Evolutionary conservation across 495 filamentous ascomycete species (phyloP).

Genomic region (Thozetella sp.): DNA sequence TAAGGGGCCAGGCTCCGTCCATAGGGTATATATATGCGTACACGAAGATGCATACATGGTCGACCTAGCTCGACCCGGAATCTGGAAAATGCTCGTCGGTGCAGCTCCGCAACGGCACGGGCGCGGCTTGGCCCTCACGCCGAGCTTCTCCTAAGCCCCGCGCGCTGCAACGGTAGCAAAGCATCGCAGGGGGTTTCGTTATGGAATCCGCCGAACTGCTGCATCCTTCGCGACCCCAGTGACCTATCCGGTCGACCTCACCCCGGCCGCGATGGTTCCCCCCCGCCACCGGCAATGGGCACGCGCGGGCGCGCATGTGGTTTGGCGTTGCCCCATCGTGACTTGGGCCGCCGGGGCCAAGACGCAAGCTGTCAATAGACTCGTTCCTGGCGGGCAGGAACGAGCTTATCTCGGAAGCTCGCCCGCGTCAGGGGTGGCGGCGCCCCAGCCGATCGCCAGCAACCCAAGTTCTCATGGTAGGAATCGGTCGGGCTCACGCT

Average conservation of each 20-base stretch:
- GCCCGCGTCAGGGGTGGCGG: too few relatives aligned
- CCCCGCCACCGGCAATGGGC: too few relatives aligned
- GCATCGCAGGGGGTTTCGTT: not conserved
- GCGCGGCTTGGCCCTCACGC: too few relatives aligned
- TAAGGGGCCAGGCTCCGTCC: too few relatives aligned
- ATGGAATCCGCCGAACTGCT: not conserved
- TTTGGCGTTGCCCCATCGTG: not conserved
- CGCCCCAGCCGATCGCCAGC: not conserved
- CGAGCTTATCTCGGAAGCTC: not conserved
- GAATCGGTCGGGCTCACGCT: not conserved
- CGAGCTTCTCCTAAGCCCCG: too few relatives aligned
- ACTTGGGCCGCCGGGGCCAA: not conserved
- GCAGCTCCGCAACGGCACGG: too few relatives aligned
- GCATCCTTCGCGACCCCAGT: not conserved
- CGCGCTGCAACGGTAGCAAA: too few relatives aligned
- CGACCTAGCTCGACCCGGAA: too few relatives aligned
- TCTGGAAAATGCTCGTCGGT: too few relatives aligned
- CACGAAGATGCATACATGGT: too few relatives aligned
- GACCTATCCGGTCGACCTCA: not conserved
- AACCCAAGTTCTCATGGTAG: not conserved
- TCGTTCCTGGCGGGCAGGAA: not conserved
- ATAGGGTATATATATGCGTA: too few relatives aligned
- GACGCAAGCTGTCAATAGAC: slow-evolving; percentile 1
- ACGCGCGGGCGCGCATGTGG: not conserved
- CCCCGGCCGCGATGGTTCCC: too few relatives aligned